phyloP scores from a whole-genome alignment of 73 alveolate genomes.

The Symbiodinium natans region DNA sequence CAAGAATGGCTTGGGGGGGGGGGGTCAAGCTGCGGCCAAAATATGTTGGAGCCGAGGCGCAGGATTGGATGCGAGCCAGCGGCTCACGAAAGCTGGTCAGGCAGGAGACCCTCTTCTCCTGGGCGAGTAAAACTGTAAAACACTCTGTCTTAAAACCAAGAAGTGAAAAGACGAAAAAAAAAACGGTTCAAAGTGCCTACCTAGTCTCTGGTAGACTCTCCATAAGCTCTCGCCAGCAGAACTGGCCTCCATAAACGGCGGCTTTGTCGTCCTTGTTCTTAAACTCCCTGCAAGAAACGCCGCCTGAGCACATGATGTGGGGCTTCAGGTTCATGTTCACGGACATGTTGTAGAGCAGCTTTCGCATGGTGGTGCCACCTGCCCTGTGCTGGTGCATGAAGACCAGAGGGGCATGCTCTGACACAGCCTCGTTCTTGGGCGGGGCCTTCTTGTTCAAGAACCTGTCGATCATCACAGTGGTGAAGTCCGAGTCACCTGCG shows the following conservation, averaged over 20 bases:
- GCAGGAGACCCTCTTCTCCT: background rate
- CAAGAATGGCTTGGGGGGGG: too few relatives aligned
- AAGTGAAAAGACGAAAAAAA: too few relatives aligned
- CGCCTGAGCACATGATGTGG: background rate
- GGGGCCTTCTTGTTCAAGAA: background rate
- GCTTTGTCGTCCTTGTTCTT: background rate
- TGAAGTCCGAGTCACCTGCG: background rate
- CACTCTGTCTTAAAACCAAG: too few relatives aligned
- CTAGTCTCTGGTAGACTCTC: too few relatives aligned
- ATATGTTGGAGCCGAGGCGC: background rate
- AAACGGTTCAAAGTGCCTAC: too few relatives aligned
- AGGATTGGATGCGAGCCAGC: background rate
- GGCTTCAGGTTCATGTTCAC: background rate
- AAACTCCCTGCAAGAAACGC: background rate
- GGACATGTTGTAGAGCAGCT: background rate
- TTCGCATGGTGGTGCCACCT: background rate
- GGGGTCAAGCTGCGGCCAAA: too few relatives aligned
- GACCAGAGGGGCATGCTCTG: background rate
- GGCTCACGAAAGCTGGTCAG: background rate
- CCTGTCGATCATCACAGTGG: background rate
- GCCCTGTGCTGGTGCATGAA: background rate
- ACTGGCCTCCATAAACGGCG: background rate
- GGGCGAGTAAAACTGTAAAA: too few relatives aligned
- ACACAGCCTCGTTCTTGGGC: background rate
- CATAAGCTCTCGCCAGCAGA: background rate